Percentiles rank a stretch among this genome's conserved stretches.
phyloP scores from a whole-genome alignment of 495 filamentous ascomycete genomes.

The Parathielavia hyrcaniae region DNA sequence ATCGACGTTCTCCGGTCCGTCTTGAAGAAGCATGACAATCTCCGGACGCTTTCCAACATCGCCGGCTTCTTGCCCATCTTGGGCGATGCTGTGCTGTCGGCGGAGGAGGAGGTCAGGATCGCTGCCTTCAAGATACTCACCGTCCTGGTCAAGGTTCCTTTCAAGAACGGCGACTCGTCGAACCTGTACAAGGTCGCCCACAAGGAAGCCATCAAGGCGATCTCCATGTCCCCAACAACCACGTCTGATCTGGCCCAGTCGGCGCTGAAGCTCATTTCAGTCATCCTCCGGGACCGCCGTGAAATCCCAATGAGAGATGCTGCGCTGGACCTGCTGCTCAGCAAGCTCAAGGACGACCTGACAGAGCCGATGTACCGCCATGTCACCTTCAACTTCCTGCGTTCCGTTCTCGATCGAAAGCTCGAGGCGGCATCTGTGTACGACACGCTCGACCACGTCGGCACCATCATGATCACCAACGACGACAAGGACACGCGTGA shows the following conservation, averaged over 20 bases:
- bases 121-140: conserved; percentile 76
- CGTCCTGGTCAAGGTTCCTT: conserved; percentile 75
- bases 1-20: conserved; percentile 77
- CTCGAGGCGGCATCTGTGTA: conserved; percentile 83
- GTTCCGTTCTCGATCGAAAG: conserved; percentile 75
- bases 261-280: conserved; percentile 76
- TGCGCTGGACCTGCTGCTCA: conserved; percentile 76
- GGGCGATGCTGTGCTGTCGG: conserved; percentile 73
- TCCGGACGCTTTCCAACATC: conserved; percentile 72
- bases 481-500: conserved; percentile 80
- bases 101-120: conserved; percentile 84
- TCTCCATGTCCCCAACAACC: conserved; percentile 58
- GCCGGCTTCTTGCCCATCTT: conserved; percentile 80
- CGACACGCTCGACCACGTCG: conserved; percentile 80
- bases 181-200: conserved; percentile 76
- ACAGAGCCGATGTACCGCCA: conserved; percentile 88
- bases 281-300: conserved; percentile 74
- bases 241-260: conserved; percentile 77
- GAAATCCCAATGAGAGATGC: conserved; percentile 69
- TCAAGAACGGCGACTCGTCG: conserved; percentile 63
- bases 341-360: conserved; percentile 77
- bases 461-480: conserved; percentile 93
- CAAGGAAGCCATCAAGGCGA: conserved; percentile 68
- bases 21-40: conserved; percentile 69
- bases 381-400: conserved; percentile 86